Conservation (phyloP, 2,329 filamentous ascomycete genomes). For the Neonectria neomacrospora region DNA sequence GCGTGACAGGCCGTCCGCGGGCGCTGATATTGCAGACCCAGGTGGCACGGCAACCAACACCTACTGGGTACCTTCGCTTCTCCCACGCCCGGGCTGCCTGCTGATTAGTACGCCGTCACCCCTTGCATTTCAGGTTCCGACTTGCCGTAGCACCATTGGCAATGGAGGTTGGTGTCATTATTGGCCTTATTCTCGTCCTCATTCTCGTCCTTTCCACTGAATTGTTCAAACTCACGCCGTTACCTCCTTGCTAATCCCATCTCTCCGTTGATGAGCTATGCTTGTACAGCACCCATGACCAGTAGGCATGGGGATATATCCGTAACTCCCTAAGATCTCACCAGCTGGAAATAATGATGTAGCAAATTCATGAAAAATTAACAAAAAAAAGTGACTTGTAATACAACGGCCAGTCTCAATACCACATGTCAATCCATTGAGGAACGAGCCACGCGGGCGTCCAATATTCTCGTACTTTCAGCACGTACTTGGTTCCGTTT, state of each 20-base stretch:
- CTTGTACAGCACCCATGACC: too few species aligned
- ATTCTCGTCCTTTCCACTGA: not conserved
- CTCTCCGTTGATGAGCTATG: too few species aligned
- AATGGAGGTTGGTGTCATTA: not conserved
- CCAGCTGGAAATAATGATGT: not conserved
- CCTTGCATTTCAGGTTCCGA: not conserved
- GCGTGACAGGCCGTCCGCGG: not conserved
- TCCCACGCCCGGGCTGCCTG: not conserved
- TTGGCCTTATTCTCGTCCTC: not conserved
- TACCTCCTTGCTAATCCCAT: not conserved
- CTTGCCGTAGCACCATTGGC: not conserved
- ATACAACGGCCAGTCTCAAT: not conserved
- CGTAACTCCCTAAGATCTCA: not conserved
- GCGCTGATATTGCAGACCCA: constrained; percentile 1
- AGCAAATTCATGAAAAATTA: too few species aligned
- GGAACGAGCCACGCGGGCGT: too few species aligned
- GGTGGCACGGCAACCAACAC: too few species aligned
- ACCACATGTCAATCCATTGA: not conserved
- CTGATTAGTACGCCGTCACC: not conserved
- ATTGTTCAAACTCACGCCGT: not conserved
- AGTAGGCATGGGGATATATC: too few species aligned
- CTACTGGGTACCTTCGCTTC: too few species aligned
- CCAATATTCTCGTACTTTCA: not conserved
- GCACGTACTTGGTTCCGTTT: not conserved
- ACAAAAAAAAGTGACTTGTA: not conserved